Base-by-base conservation (phyloP, 768 basidiomycete genomes). In the Grammothele lineata region DNA sequence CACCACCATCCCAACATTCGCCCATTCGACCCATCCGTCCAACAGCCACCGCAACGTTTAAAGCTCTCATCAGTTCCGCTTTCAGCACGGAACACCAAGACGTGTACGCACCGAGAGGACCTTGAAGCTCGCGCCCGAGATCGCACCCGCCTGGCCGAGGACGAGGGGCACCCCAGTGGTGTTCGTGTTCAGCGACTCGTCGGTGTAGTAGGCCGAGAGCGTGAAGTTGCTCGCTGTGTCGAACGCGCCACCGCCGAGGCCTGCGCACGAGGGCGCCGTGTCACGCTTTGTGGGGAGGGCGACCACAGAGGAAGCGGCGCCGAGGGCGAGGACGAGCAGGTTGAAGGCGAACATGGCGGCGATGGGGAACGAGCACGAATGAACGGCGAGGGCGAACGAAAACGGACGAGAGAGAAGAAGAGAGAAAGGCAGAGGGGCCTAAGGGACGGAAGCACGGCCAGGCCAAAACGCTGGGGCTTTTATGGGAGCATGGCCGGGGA, bases 161-260 rank as follows among this genome's bases (percentile, higher is more conserved):
- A 77, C 76, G 34, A 78, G 57, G 9, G 76, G 74, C 3, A 60
- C 70, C 0, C 76, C 76, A 1, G 73, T 77, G 19, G 50, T 45
- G 56, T 77, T 75, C 3, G 66, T 54, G 49, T 77, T 76, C 7
- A 60, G 53, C 1, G 72, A 69, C 9, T n/a, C n/a, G 35, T 14
- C 18, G 12, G 61, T 56, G 55, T 77, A 76, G 46, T 60, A 57
- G 5, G 76, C 77, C 26, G 71, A 64, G 30, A 80, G 66, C 6
- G 71, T 76, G 60, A 78, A 75, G 53, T 71, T 70, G 50, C 60
- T 65, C 14, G 65, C 52, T 22, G 40, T 52, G 48, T 61, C 59
- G 51, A 59, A 61, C 15, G 50, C 56, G 37, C 51, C 54, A n/a
- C 27, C 43, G 12, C 62, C 59, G 38, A 62, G 51, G 18, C 46